Conservation (phyloP, 1,284 basidiomycete genomes). For the Ustilago cynodontis region DNA sequence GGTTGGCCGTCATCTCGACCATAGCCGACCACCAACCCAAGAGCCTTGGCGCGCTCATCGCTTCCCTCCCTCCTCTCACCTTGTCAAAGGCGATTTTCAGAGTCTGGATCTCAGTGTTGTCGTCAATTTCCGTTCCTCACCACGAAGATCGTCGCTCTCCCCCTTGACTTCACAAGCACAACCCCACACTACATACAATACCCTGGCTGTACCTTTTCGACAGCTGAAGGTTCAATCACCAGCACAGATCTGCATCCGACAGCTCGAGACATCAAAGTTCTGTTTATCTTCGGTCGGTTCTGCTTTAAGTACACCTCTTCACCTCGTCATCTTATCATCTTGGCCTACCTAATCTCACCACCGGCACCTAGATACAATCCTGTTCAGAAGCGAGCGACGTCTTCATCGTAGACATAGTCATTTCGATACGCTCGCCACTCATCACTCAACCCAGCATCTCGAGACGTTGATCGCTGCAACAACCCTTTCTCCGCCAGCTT, state of each 20-base stretch:
- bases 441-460: neutral
- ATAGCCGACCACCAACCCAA: slow-evolving; percentile 6
- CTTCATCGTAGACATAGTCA: neutral
- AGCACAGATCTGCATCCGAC: neutral
- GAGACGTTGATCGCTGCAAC: neutral
- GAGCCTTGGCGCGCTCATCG: slow-evolving; percentile 18
- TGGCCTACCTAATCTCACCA: neutral
- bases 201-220: neutral
- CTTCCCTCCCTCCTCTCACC: neutral
- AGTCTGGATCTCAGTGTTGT: neutral
- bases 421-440: neutral
- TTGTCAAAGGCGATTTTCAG: neutral
- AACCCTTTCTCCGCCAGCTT: neutral
- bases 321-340: too few species aligned
- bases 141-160: neutral
- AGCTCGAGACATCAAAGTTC: neutral
- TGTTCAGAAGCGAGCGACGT: neutral
- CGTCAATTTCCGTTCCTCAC: neutral
- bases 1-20: slow-evolving; percentile 2
- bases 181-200: neutral
- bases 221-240: neutral
- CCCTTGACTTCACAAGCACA: neutral
- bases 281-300: neutral
- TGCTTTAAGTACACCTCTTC: neutral
- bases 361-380: neutral